Evolutionary conservation across 371 early-diverging fungal genomes (phyloP).

Genomic region (Mucor lusitanicus): DNA sequence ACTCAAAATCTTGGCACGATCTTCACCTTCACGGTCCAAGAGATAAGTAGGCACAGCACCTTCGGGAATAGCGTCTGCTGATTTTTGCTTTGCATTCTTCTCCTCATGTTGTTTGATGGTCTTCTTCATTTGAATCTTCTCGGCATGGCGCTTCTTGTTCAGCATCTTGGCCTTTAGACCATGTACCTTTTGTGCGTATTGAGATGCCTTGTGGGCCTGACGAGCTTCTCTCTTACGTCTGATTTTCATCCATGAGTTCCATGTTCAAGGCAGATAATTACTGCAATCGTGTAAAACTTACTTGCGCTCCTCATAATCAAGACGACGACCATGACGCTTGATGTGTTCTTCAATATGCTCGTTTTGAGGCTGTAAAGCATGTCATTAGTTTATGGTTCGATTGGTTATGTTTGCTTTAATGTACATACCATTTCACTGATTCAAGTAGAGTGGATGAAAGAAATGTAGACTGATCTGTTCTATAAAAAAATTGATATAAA

Average conservation of each 20-base stretch:
- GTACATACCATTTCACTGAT: neutral
- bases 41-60: constrained; percentile 99
- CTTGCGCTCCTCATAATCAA: constrained; percentile 97
- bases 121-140: constrained; percentile 99
- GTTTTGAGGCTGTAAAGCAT: constrained; percentile 91
- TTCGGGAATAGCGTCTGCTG: constrained; percentile 87
- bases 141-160: constrained; percentile 98
- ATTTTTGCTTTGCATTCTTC: constrained; percentile 89
- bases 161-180: constrained; percentile 99
- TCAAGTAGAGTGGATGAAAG: neutral
- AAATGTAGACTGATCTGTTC: neutral
- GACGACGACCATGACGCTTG: constrained; percentile 96
- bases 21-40: constrained; percentile 98
- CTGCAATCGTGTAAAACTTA: constrained; percentile 38
- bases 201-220: constrained; percentile 86
- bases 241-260: neutral
- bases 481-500: neutral
- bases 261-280: too few species aligned
- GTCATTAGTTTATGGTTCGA: neutral
- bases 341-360: constrained; percentile 99
- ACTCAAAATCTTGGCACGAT: constrained; percentile 95
- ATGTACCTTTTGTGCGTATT: constrained; percentile 95
- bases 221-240: constrained; percentile 98
- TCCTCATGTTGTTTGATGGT: constrained; percentile 98
- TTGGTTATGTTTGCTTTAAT: neutral